A percentile compares a stretch with the other conserved stretches of the same genome.
Conservation (phyloP, 1,284 basidiomycete genomes). For the Tremellales sp. region DNA sequence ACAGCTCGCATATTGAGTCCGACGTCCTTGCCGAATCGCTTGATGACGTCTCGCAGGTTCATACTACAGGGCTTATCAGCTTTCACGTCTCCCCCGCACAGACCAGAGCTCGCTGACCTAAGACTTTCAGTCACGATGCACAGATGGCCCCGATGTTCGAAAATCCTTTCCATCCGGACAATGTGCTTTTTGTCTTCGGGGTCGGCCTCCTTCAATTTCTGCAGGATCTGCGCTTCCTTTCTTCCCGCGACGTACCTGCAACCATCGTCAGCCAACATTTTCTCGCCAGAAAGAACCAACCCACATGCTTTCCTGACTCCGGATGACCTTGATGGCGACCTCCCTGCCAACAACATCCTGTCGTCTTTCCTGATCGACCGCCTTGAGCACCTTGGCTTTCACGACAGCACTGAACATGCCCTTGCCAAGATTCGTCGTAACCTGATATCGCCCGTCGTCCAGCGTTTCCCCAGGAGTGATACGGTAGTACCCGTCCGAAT, state of each 20-base stretch:
- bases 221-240: constrained; percentile 87
- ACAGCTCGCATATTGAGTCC: constrained; percentile 95
- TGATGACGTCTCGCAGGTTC: constrained; percentile 97
- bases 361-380: constrained; percentile 57
- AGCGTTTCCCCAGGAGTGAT: constrained; percentile 91
- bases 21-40: constrained; percentile 98
- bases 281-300: constrained; percentile 41
- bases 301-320: constrained; percentile 95
- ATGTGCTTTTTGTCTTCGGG: constrained; percentile 96
- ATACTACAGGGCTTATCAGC: constrained; percentile 58
- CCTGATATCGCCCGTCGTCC: constrained; percentile 89
- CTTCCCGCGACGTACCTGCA: constrained; percentile 86
- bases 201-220: constrained; percentile 80
- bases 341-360: constrained; percentile 59
- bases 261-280: background rate
- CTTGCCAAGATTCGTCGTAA: constrained; percentile 89
- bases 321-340: constrained; percentile 96
- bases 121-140: constrained; percentile 95
- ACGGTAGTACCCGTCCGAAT: constrained; percentile 92
- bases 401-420: constrained; percentile 99
- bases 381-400: constrained; percentile 75
- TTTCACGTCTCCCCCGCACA: background rate
- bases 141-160: constrained; percentile 94
- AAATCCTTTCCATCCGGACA: constrained; percentile 83
- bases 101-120: constrained; percentile 57